phyloP scores from a whole-genome alignment of 1,139 yeast genomes.

The Pneumocystis carinii region DNA sequence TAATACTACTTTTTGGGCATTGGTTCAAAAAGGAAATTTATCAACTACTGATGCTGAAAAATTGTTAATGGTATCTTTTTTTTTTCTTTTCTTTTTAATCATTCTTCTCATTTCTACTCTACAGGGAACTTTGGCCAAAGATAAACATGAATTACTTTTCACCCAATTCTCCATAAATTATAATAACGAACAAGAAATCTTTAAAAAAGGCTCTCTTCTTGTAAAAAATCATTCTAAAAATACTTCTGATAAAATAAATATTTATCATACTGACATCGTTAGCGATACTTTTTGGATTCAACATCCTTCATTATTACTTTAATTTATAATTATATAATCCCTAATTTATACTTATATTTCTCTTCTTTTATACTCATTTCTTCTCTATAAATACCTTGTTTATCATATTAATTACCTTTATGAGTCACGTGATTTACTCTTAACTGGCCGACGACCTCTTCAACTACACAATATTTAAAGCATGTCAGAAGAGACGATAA shows the following conservation, averaged over 20 bases:
- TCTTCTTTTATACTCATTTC: neutral
- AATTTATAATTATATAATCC: neutral
- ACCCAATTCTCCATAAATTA: slow-evolving; percentile 68
- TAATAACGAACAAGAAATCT: slow-evolving; percentile 78
- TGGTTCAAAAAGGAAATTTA: slow-evolving; percentile 62
- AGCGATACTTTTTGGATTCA: slow-evolving; percentile 42
- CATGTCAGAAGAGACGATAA: slow-evolving; percentile 1
- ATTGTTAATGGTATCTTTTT: slow-evolving; percentile 20
- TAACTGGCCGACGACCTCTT: neutral
- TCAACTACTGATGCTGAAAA: slow-evolving; percentile 63
- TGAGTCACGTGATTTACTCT: neutral
- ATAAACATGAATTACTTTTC: slow-evolving; percentile 77
- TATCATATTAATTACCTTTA: no score
- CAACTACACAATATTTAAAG: neutral
- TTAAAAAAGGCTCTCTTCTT: slow-evolving; percentile 68
- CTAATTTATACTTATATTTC: no score
- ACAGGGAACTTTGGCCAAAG: slow-evolving; percentile 57
- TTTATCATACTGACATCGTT: slow-evolving; percentile 43
- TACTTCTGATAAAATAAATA: slow-evolving; percentile 31
- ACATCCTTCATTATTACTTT: slow-evolving; percentile 16
- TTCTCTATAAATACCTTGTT: no score
- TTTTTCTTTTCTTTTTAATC: neutral
- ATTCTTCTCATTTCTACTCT: neutral
- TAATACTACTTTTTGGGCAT: slow-evolving; percentile 84
- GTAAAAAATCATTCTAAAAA: slow-evolving; percentile 36